Evolutionary conservation across 305 asterid species (phyloP).

Genomic region (Andrographis paniculata): DNA sequence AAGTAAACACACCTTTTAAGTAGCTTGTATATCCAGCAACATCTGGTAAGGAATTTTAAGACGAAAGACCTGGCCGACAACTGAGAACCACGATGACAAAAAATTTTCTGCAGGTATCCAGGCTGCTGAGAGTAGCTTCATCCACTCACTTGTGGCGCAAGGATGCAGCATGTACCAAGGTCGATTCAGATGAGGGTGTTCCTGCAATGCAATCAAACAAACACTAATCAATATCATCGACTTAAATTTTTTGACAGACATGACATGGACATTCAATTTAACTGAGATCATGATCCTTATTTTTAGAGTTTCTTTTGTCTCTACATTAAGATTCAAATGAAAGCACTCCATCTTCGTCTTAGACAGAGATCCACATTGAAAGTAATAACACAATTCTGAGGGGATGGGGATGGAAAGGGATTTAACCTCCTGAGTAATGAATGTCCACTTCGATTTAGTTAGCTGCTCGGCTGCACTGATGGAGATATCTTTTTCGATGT

Average conservation of each 20-base stretch:
- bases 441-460: conserved; percentile 61
- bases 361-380: not conserved
- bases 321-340: no score
- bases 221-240: no score
- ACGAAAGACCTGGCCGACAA: conserved; percentile 68
- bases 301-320: no score
- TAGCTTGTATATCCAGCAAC: no score
- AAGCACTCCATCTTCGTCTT: not conserved
- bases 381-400: conserved; percentile 3
- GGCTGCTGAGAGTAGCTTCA: conserved; percentile 59
- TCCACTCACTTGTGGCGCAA: conserved; percentile 85
- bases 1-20: no score
- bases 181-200: conserved; percentile 67
- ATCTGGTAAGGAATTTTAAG: no score
- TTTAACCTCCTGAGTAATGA: conserved; percentile 72
- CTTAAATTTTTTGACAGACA: no score
- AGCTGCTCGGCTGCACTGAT: conserved; percentile 38
- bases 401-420: conserved; percentile 6
- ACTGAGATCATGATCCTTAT: no score
- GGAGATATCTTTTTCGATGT: conserved; percentile 49
- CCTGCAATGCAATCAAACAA: no score
- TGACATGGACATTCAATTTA: no score
- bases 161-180: conserved; percentile 91
- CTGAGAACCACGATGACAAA: conserved; percentile 74
- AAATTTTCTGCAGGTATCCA: conserved; percentile 32